Conservation (phyloP, 129 eudicot species). For the Dittrichia graveolens region DNA sequence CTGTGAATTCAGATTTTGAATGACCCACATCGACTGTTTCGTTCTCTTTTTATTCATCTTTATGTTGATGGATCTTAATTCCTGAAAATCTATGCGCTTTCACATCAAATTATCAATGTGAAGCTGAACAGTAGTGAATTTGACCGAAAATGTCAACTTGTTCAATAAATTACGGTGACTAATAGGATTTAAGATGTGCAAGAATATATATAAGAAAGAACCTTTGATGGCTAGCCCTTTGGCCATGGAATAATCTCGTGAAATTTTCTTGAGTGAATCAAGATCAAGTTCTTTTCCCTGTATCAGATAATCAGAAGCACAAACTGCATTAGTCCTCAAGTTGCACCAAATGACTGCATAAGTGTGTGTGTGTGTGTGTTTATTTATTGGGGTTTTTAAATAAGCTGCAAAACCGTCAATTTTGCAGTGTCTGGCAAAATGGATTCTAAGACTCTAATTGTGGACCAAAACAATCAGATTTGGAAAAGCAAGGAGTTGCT, state of each 20-base stretch:
- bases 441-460: too few species aligned
- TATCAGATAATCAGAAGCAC: conserved; percentile 15
- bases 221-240: conserved; percentile 76
- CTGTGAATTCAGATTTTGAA: too few species aligned
- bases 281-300: conserved; percentile 77
- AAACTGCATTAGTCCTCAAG: background rate
- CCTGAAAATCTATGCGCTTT: background rate
- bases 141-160: conserved; percentile 3
- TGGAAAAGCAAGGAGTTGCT: too few species aligned
- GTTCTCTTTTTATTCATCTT: background rate
- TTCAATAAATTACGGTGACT: background rate
- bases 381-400: background rate
- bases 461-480: too few species aligned
- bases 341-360: background rate
- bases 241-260: conserved; percentile 62
- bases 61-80: background rate
- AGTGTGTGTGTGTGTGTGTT: background rate
- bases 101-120: conserved; percentile 1
- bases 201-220: conserved; percentile 20
- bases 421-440: too few species aligned
- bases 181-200: background rate
- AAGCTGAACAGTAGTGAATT: background rate
- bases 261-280: conserved; percentile 57
- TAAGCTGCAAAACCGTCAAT: too few species aligned
- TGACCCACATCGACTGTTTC: too few species aligned